These are phyloP conservation scores for Mitragyna speciosa DNA, from an alignment of 257 asterid genomes.

Conservation along the genomic window DNA sequence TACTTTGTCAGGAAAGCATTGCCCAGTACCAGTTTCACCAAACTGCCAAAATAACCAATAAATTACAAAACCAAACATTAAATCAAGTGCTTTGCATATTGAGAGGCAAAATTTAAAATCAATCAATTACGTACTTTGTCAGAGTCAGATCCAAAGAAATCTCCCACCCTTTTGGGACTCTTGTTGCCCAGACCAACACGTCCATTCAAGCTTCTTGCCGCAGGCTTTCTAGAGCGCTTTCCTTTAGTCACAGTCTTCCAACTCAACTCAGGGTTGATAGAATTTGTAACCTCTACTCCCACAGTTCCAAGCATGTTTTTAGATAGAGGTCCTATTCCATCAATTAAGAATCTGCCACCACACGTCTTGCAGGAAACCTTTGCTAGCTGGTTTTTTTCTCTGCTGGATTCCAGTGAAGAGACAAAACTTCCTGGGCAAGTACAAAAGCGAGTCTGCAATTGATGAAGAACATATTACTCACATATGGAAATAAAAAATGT, in stretches of 20 bases:
- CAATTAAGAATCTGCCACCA: slow-evolving; percentile 40
- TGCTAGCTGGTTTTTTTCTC: slow-evolving; percentile 23
- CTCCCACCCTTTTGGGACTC: slow-evolving; percentile 76
- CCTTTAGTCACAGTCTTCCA: slow-evolving; percentile 78
- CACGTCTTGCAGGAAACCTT: slow-evolving; percentile 30
- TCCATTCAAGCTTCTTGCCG: slow-evolving; percentile 44
- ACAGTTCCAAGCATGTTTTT: slow-evolving; percentile 48
- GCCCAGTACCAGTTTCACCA: slow-evolving; percentile 39
- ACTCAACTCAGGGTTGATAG: slow-evolving; percentile 47
- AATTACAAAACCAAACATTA: slow-evolving; percentile 2
- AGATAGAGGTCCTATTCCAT: slow-evolving; percentile 44
- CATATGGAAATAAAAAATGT: background rate
- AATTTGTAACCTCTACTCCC: slow-evolving; percentile 52
- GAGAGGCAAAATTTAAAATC: background rate
- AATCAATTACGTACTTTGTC: slow-evolving; percentile 53
- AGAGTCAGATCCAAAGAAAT: slow-evolving; percentile 65
- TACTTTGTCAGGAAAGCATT: slow-evolving; percentile 36
- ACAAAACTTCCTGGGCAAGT: slow-evolving; percentile 33
- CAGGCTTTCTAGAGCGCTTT: slow-evolving; percentile 62
- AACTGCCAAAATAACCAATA: slow-evolving; percentile 41
- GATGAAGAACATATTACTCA: slow-evolving; percentile 6
- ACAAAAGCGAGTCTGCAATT: slow-evolving; percentile 40
- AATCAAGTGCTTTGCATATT: background rate
- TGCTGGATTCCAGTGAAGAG: slow-evolving; percentile 18
- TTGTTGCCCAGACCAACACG: slow-evolving; percentile 33